phyloP scores from a whole-genome alignment of 2,329 filamentous ascomycete species.

The Amesomyces nigricolor region DNA sequence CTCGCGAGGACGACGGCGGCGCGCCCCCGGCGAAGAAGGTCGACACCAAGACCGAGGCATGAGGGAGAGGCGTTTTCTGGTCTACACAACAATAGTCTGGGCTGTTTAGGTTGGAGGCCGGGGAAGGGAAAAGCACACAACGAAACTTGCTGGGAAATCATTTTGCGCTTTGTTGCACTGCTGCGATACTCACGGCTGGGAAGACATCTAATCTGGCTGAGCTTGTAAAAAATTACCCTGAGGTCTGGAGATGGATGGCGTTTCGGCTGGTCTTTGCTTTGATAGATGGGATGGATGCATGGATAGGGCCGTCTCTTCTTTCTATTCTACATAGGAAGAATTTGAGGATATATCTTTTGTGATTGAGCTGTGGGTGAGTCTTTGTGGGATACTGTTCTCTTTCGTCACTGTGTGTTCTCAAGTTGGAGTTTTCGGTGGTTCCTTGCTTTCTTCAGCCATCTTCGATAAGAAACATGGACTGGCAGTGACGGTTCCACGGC shows the following conservation, averaged over 20 bases:
- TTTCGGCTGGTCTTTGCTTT: slow-evolving; percentile 8
- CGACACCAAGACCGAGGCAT: slow-evolving; percentile 43
- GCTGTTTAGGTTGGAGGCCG: not conserved
- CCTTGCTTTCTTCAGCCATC: not conserved
- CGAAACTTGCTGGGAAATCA: not conserved
- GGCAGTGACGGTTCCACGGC: no score
- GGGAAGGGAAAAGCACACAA: not conserved
- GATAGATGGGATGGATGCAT: slow-evolving; percentile 1
- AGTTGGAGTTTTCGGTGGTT: no score
- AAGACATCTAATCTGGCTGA: not conserved
- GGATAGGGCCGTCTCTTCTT: not conserved
- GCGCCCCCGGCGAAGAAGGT: slow-evolving; percentile 56
- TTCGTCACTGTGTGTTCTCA: no score
- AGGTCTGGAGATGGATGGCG: slow-evolving; percentile 10
- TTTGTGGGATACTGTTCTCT: no score
- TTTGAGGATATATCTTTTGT: not conserved
- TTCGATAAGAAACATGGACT: no score
- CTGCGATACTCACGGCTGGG: not conserved
- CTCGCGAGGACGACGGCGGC: slow-evolving; percentile 46
- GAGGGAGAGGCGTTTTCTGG: not conserved
- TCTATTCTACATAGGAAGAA: not conserved
- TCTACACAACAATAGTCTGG: not conserved
- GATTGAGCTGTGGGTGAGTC: no score
- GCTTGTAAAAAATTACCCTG: slow-evolving; percentile 12
- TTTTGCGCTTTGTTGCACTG: not conserved